Base-by-base conservation (phyloP, 768 basidiomycete genomes). In the Cystofilobasidium ferigula region DNA sequence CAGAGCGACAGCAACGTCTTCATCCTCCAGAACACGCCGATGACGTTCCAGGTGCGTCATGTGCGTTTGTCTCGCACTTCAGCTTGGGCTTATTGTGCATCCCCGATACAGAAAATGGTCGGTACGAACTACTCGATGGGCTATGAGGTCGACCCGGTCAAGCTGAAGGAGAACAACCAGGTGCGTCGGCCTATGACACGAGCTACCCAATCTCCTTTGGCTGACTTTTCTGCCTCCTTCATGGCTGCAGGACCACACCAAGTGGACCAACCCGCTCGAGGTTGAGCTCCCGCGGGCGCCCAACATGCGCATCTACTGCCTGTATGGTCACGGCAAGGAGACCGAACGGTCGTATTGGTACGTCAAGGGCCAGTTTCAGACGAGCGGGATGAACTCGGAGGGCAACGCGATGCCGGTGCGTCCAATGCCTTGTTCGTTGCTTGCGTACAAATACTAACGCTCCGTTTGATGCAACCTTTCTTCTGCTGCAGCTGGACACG, bases 331-430 rank as follows among this genome's bases (percentile, higher is more conserved):
- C 70, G 94, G 94, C 24, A 97, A 97, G 73, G 88, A 92, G 71
- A 99, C 92, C 0, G 92, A 95, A 86, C 81, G 89, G 56, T 92
- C 89, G 35, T 93, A 93, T 74, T 92, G 87, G 88, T 91, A 93
- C 76, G 82, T 85, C 60, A 80, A 84, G 66, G 86, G 84, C 30
- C 79, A 80, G 45, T 84, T 85, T 71, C 86, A 85, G 71, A 80
- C 84, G 63, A 86, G 87, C 69, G 85, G 85, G 47, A 75, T 77
- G 6, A 72, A 71, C 8, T 71, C 74, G 1, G 75, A 75, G 53
- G 75, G 73, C 1, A 65, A 64, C 24, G 67, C 69, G 28, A 68
- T 72, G 6, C 71, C 71, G 53, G 75, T 75, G 4, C 60, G 66
- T 62, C 63, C 10, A 6, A 36, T 28, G 0, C 24, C 6, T 30